Conservation (phyloP, 1,284 basidiomycete genomes). For the Rhodotorula sp. region DNA sequence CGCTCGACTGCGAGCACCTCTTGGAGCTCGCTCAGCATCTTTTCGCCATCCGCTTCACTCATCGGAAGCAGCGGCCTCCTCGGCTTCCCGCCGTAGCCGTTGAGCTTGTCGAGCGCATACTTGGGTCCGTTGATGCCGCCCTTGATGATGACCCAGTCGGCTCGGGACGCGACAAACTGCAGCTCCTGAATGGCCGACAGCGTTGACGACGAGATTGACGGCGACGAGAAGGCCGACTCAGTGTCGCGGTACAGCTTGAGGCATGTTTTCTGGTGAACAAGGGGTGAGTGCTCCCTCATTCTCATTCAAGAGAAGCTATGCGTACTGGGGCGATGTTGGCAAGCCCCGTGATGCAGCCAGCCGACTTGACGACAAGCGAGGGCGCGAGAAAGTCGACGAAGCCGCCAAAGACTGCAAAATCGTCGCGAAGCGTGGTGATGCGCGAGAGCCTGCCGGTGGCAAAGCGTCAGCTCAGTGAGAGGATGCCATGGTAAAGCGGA, state of each 20-base stretch:
- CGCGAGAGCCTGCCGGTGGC: constrained; percentile 27
- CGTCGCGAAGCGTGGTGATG: constrained; percentile 21
- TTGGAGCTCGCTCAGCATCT: constrained; percentile 24
- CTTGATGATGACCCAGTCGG: constrained; percentile 32
- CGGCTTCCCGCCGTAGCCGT: constrained; percentile 31
- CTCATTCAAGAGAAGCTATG: neutral
- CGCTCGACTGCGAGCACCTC: constrained; percentile 26
- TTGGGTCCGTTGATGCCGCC: constrained; percentile 30
- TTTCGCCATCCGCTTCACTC: constrained; percentile 11
- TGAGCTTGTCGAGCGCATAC: constrained; percentile 19
- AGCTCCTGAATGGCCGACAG: neutral
- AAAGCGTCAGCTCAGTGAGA: neutral
- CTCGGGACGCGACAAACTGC: constrained; percentile 26
- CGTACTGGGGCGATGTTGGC: constrained; percentile 35
- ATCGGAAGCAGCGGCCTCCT: constrained; percentile 30
- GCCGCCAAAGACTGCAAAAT: constrained; percentile 40
- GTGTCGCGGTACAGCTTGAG: constrained; percentile 29
- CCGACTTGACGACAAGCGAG: constrained; percentile 12
- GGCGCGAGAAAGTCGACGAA: constrained; percentile 40
- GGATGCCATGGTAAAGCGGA: neutral
- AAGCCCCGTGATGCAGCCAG: constrained; percentile 37
- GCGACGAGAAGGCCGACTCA: constrained; percentile 19
- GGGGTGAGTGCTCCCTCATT: neutral
- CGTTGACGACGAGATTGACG: neutral
- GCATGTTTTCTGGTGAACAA: constrained; percentile 30